Evolutionary conservation across 192 early-diverging fungal species (phyloP).

Genomic region (Backusella australiensis): DNA sequence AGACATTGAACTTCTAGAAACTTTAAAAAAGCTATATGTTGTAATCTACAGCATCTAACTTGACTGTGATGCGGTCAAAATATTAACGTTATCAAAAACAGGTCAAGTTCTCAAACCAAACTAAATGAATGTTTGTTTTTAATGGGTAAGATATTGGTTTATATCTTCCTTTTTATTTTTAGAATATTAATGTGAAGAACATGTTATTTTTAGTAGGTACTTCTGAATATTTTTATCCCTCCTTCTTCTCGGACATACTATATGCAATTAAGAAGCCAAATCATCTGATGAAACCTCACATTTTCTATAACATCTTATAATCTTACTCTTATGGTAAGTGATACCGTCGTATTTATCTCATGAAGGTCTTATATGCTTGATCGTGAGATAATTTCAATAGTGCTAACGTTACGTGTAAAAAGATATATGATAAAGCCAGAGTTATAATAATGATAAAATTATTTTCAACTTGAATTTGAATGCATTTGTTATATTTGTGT

Average conservation of each 20-base stretch:
- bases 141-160: too few species aligned
- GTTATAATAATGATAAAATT: not conserved
- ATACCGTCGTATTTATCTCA: not conserved
- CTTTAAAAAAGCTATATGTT: too few species aligned
- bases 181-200: not conserved
- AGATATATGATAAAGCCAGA: not conserved
- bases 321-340: slow-evolving; percentile 6
- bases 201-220: not conserved
- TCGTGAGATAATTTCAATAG: not conserved
- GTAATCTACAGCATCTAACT: too few species aligned
- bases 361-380: not conserved
- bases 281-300: not conserved
- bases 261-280: not conserved
- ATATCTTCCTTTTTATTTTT: not conserved
- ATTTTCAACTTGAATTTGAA: not conserved
- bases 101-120: too few species aligned
- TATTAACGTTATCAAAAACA: too few species aligned
- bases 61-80: too few species aligned
- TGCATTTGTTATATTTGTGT: not conserved
- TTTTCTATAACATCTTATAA: not conserved
- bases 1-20: too few species aligned
- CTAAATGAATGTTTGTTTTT: too few species aligned
- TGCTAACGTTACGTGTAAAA: not conserved
- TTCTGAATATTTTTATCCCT: not conserved
- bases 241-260: not conserved